These are phyloP conservation scores for Phaeosphaeria sp. DNA, from an alignment of 2,329 filamentous ascomycete species.

Conservation along the genomic window DNA sequence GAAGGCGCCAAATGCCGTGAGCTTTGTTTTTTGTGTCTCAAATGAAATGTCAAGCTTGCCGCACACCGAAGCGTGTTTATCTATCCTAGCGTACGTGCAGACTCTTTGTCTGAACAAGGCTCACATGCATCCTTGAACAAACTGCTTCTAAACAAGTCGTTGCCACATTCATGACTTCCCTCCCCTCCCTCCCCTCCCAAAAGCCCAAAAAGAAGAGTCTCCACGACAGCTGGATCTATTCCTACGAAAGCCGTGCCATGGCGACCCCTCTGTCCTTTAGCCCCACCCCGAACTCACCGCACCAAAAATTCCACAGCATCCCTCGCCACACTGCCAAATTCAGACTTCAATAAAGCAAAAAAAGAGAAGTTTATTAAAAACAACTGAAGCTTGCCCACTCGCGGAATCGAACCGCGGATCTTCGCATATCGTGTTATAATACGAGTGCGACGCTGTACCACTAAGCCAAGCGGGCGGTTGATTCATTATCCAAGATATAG, in stretches of 20 bases:
- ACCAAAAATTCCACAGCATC: too few species aligned
- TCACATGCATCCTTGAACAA: not conserved
- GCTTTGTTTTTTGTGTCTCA: not conserved
- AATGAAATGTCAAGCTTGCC: not conserved
- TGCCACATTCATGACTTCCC: not conserved
- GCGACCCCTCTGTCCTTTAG: too few species aligned
- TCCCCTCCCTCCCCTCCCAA: not conserved
- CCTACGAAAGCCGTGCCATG: too few species aligned
- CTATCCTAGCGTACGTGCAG: not conserved
- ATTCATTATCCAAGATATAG: not conserved
- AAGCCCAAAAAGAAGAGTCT: not conserved
- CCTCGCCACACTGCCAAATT: not conserved
- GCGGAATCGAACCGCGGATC: slow-evolving; percentile 22
- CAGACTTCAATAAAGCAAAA: not conserved
- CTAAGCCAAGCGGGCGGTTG: slow-evolving; percentile 16
- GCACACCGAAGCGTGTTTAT: too few species aligned
- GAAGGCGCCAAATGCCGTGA: too few species aligned
- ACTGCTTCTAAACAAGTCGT: not conserved
- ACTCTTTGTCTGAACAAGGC: not conserved
- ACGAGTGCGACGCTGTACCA: slow-evolving; percentile 23
- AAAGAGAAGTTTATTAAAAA: not conserved
- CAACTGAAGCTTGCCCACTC: slow-evolving; percentile 4
- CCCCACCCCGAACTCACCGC: too few species aligned
- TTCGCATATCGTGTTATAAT: slow-evolving; percentile 16
- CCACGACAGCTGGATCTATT: too few species aligned